Conservation (phyloP, 352 stramenopile genomes). For the Pythium scleroteichum region DNA sequence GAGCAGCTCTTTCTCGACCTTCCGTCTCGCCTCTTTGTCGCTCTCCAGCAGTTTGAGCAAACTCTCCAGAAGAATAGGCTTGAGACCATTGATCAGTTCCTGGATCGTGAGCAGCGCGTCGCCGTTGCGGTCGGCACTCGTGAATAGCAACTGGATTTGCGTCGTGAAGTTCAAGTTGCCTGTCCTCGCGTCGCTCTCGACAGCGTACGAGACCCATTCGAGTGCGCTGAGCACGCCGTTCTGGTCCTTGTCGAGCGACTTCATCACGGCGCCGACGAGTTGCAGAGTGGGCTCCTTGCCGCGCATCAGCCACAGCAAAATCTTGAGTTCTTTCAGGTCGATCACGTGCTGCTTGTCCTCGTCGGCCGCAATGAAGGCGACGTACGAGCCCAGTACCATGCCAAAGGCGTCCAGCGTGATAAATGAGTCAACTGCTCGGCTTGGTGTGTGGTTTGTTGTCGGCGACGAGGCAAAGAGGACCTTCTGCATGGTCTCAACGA, state of each 20-base stretch:
- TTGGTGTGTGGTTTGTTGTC: background rate
- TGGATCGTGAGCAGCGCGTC: slow-evolving; percentile 53
- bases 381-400: slow-evolving; percentile 56
- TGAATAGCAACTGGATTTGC: slow-evolving; percentile 60
- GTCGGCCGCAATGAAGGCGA: slow-evolving; percentile 64
- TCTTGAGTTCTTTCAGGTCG: slow-evolving; percentile 53
- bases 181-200: slow-evolving; percentile 48
- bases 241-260: slow-evolving; percentile 54
- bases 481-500: slow-evolving; percentile 51
- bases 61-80: slow-evolving; percentile 39
- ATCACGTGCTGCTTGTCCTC: slow-evolving; percentile 59
- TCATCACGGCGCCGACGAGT: slow-evolving; percentile 54
- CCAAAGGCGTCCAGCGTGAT: slow-evolving; percentile 64
- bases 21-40: background rate
- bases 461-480: slow-evolving; percentile 10
- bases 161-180: slow-evolving; percentile 47
- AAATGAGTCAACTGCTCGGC: slow-evolving; percentile 4
- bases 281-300: slow-evolving; percentile 51
- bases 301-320: slow-evolving; percentile 69
- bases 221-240: slow-evolving; percentile 54
- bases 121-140: slow-evolving; percentile 49
- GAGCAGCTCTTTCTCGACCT: slow-evolving; percentile 6
- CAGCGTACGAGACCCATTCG: slow-evolving; percentile 70
- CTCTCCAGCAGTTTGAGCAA: slow-evolving; percentile 16
- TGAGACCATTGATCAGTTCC: slow-evolving; percentile 50